Evolutionary conservation across 1,139 yeast species (phyloP), one percentile per base, ranked within the genome.

Genomic region (Lodderomyces oxycetoniae): DNA sequence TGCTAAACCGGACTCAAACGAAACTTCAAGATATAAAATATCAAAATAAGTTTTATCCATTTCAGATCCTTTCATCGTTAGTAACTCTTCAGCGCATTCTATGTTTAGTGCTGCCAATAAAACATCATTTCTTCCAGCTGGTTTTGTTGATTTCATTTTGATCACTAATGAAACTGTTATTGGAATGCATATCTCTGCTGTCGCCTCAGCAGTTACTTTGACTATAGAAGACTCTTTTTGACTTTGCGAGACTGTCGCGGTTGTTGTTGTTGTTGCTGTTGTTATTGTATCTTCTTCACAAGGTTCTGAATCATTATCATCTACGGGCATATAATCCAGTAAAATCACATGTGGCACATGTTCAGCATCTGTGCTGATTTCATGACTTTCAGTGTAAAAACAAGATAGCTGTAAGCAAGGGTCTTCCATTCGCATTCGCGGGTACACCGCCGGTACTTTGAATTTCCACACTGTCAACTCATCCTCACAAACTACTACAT

Each of bases 41-140:
- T 57, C 51, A 20, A 77, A 65, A 11, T 25, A 12, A 6, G 8
- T 24, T 24, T 24, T 24, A 9, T 14, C 29, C 7, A 12, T 9
- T 7, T 14, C 16, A 11, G 9, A 9, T 6, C 16, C 29, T 15
- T 12, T 8, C 10, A n/a, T 27, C 9, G 4, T 17, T 28, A 50
- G 50, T 17, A 67, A 49, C 32, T 59, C 71, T 35, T 67, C 75
- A 1, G 82, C 68, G 1, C 75, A 60, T 38, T 74, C 78, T 15
- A 81, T 56, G 36, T 74, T 81, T 32, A 82, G 55, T 0, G 79
- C 72, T 1, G 80, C 71, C 13, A 78, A 53, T 3, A 78, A 49
- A 15, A 68, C 55, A 37, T 71, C 70, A 41, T 71, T 67, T 34
- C 77, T 63, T 4, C 79, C 79, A 1, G 75, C 77, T 2, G 84